Evolutionary conservation across 371 early-diverging fungal species (phyloP), one percentile per base, ranked within the genome.

Genomic region (Dinochytrium kinnereticum): DNA sequence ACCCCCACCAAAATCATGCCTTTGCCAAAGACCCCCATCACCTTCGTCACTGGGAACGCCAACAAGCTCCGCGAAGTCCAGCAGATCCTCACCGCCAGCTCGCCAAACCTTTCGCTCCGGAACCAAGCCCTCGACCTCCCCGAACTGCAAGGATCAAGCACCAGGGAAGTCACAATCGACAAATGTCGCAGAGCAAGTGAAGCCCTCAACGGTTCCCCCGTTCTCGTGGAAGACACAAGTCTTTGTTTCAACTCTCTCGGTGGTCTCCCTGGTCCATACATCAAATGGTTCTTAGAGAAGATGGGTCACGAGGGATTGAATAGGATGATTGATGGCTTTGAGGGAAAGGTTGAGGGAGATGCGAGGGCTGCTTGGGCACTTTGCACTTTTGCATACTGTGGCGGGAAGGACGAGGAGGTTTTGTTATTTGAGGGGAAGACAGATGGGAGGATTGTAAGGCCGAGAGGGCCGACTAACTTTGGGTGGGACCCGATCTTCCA

Each of bases 401-500:
- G 80, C 69, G 93, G 93, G 0, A 94, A 95, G 24, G 94, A 90
- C n/a, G 80, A 88, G 33, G 97, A 97, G 26, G 70, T 59, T 24
- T 84, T 96, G 49, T 68, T 97, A 37, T 97, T 98, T 84, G 94
- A 96, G 79, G 98, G 97, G 28, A 84, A 85, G 51, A 93, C 93
- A 33, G 77, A 90, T 30, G 97, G 98, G 0, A 85, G 80, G n/a
- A 96, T 97, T 73, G 97, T 98, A 0, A 81, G 84, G 61, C 86
- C 97, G n/a, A 89, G 96, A 55, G 98, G 98, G 0, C 80, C 94
- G 1, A 78, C 82, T 15, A 78, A 81, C 67, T 97, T 97, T 85
- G 98, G 98, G 24, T 98, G 98, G 98, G 97, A 97, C 86, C 93
- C 96, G 2, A 86, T 95, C 33, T 98, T 98, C 78, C 84, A 92